Evolutionary conservation across 2,329 filamentous ascomycete species (phyloP), one percentile per base, ranked within the genome.

Genomic region (Pezicula neosporulosa): DNA sequence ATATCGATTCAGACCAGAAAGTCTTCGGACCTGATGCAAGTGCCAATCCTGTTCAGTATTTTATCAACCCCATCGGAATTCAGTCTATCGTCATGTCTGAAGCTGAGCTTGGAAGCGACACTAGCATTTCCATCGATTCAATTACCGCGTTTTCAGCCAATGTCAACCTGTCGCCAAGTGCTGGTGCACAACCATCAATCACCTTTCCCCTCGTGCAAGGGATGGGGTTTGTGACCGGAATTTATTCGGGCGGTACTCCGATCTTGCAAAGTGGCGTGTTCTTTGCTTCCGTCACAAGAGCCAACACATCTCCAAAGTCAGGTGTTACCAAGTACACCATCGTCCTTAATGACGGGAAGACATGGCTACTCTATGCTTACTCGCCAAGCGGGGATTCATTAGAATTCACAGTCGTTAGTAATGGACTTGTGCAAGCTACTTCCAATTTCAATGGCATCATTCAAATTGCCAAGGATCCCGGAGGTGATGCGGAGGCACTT

Each of bases 141-240:
- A 68, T 78, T 57, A 85, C 74, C 51, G 81, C 75, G 48, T 86
- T 75, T 63, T 88, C 74, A 35, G 79, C 72, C 13, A 83, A 90
- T 56, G 82, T 90, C 43, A 86, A 88, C 42, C 74, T 97, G 30
- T 78, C 73, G 47, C 75, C 77, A 3, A 72, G 75, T 19, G 64
- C 68, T n/a, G 73, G 73, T 3, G 76, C 78, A 7, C 67, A 74
- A 1, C 80, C 86, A 0, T 75, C 79, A 1, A 78, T 97, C 18
- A 86, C 82, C 0, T 90, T 96, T 57, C 91, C 92, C 0, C 66
- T 97, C 7, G 83, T 96, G 0, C 93, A 97, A 65, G 94, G 94
- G 10, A 94, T 95, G 83, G 86, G 83, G 0, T 96, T 91, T 61
- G 76, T 96, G 16, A 97, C 92, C 4, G 92, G 78, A 0, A 68